Base-by-base conservation (phyloP, 768 basidiomycete genomes). In the Xanthoconium stramineum region DNA sequence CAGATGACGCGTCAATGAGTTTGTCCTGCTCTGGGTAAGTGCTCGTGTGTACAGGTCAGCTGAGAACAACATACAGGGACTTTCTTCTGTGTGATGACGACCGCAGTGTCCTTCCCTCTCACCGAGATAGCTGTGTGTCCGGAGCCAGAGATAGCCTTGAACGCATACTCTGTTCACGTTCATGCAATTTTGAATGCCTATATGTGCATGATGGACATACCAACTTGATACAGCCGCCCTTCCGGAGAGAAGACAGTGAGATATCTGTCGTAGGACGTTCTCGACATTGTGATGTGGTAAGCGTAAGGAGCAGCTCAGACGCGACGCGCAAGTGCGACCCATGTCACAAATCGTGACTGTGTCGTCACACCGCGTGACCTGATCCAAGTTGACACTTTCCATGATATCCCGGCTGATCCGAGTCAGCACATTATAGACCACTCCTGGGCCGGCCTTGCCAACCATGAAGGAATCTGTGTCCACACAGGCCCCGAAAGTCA, bases 61-160 rank as follows among this genome's bases (percentile, higher is more conserved):
- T 15, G 20, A 37, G 19, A 42, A 49, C 30, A 28, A 83, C 91
- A 63, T 66, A 98, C 96, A 29, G 97, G 94, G 37, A 99, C 89
- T 79, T 98, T 98, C 78, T 94, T 94, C 78, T 98, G 97, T 20
- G 96, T 98, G 65, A 99, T 94, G 40, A 98, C 90, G 9, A 98
- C 94, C 6, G 89, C 81, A 6, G 94, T 96, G 64, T 98, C 95
- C 72, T 91, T 91, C 17, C 97, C 97, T 66, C 96, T 79, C 44
- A 98, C 89, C 17, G 95, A 83, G 49, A 99, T 82, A 1, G 96
- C 85, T 2, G 97, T 98, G 67, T 98, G 93, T 1, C 94, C 96
- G 1, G 94, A 94, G 53, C 93, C 94, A 59, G 94, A 93, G 72
- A 98, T 98, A 47, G 97, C 97, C 75, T 98, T 99, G 87, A 98